Conservation (phyloP, 2,329 filamentous ascomycete species). For the Tympanopsis confertula region DNA sequence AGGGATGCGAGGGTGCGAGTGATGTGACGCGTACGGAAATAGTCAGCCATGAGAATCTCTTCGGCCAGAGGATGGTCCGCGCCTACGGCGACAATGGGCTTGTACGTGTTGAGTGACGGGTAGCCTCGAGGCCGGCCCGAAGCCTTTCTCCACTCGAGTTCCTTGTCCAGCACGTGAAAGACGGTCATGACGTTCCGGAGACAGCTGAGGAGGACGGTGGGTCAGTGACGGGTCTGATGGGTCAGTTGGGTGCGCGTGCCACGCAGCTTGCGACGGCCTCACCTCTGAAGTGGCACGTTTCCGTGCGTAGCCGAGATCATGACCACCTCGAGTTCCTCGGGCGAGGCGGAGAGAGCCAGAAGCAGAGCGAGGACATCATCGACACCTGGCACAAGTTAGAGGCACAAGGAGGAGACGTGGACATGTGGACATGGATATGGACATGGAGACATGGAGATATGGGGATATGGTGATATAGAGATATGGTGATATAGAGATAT, state of each 20-base stretch:
- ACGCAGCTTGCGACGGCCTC: constrained; percentile 8
- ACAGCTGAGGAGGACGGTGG: constrained; percentile 42
- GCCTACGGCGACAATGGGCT: constrained; percentile 77
- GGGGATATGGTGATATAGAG: no score
- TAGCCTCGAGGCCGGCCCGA: constrained; percentile 61
- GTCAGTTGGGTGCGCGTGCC: background rate
- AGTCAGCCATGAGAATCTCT: constrained; percentile 67
- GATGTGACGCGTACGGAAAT: constrained; percentile 59
- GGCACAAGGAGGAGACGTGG: constrained; percentile 4
- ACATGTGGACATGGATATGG: background rate
- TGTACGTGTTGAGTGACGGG: constrained; percentile 57
- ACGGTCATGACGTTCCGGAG: constrained; percentile 79
- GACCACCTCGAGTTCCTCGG: constrained; percentile 75
- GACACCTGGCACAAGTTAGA: constrained; percentile 42
- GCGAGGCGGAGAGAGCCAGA: constrained; percentile 68
- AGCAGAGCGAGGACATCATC: constrained; percentile 87
- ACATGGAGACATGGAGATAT: no score
- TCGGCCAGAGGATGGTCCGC: constrained; percentile 78
- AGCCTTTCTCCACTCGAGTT: constrained; percentile 69
- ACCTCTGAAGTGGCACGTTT: constrained; percentile 81
- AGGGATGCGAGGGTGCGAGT: background rate
- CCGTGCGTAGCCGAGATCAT: constrained; percentile 87
- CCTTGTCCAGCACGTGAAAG: constrained; percentile 85
- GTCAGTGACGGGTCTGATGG: background rate
- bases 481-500: no score